Evolutionary conservation across 1,139 yeast species (phyloP).

Genomic region (Hansenula sp.): DNA sequence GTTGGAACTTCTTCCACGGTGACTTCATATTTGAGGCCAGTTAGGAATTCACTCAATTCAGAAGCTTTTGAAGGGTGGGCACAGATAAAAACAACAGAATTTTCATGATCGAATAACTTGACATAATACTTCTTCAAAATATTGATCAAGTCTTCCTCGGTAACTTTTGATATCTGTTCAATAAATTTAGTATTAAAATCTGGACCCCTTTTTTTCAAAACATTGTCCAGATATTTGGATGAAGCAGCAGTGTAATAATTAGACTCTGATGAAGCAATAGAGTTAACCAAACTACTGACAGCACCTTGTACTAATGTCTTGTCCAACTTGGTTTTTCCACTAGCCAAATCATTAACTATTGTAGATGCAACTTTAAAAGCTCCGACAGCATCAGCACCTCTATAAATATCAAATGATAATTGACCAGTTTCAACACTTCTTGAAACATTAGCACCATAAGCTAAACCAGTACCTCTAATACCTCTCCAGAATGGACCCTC

Average conservation of each 20-base stretch:
- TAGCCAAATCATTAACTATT: slow-evolving; percentile 60
- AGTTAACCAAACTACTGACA: slow-evolving; percentile 68
- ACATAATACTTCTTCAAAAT: slow-evolving; percentile 57
- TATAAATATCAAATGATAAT: slow-evolving; percentile 62
- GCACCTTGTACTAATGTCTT: slow-evolving; percentile 63
- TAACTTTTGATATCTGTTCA: slow-evolving; percentile 45
- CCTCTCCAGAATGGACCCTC: slow-evolving; percentile 99
- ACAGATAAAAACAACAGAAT: slow-evolving; percentile 63
- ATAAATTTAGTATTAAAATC: slow-evolving; percentile 49
- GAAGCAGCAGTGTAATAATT: slow-evolving; percentile 62
- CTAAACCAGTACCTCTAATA: slow-evolving; percentile 91
- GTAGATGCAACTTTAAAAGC: slow-evolving; percentile 67
- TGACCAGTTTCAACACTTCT: slow-evolving; percentile 65
- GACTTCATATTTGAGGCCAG: slow-evolving; percentile 56
- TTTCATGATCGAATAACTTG: slow-evolving; percentile 53
- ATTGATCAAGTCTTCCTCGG: slow-evolving; percentile 51
- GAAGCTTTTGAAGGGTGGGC: slow-evolving; percentile 66
- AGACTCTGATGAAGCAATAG: slow-evolving; percentile 62
- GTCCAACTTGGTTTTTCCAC: slow-evolving; percentile 54
- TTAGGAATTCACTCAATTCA: slow-evolving; percentile 44
- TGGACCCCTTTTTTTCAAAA: slow-evolving; percentile 69
- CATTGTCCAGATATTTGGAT: slow-evolving; percentile 59
- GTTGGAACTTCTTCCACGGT: slow-evolving; percentile 49
- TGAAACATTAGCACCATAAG: slow-evolving; percentile 76
- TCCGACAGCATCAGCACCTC: slow-evolving; percentile 80